Percentiles rank a stretch among this genome's conserved stretches.
Conservation (phyloP, 2,329 filamentous ascomycete species). For the Neopestalotiopsis sp. region DNA sequence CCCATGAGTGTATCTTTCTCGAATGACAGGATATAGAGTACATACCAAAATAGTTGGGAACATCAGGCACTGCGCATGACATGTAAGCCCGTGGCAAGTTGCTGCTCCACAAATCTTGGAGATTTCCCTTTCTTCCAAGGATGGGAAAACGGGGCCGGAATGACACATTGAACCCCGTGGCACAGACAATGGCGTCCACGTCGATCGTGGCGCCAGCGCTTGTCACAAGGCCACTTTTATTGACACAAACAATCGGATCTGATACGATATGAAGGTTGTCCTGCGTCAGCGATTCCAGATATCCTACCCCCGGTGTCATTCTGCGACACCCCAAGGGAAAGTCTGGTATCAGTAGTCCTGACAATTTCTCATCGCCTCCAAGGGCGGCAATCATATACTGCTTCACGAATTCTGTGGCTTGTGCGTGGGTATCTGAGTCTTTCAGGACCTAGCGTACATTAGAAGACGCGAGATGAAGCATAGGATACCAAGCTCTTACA, state of each 20-base stretch:
- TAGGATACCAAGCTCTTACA: slow-evolving; percentile 35
- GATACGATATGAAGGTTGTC: too few species aligned
- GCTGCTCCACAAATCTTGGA: slow-evolving; percentile 52
- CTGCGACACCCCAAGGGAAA: slow-evolving; percentile 53
- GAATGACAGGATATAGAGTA: neutral
- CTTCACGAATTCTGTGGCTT: slow-evolving; percentile 44
- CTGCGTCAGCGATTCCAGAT: slow-evolving; percentile 48
- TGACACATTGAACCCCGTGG: slow-evolving; percentile 60
- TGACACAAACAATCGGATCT: slow-evolving; percentile 38
- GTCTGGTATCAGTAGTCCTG: slow-evolving; percentile 54
- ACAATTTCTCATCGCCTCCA: slow-evolving; percentile 53
- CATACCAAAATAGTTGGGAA: slow-evolving; percentile 58
- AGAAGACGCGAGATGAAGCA: neutral
- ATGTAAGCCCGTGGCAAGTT: slow-evolving; percentile 55
- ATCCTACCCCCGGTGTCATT: slow-evolving; percentile 55
- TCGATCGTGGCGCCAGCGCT: slow-evolving; percentile 51
- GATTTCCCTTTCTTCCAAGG: slow-evolving; percentile 51
- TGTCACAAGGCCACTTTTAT: slow-evolving; percentile 53
- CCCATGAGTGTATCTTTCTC: too few species aligned
- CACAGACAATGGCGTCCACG: slow-evolving; percentile 61
- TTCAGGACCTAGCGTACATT: slow-evolving; percentile 39
- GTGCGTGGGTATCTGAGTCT: slow-evolving; percentile 45
- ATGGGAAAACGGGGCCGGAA: slow-evolving; percentile 58
- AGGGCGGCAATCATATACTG: slow-evolving; percentile 54
- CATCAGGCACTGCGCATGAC: slow-evolving; percentile 53